These are phyloP conservation scores for Solanum phureja DNA, from an alignment of 257 asterid genomes.

Conservation along the genomic window DNA sequence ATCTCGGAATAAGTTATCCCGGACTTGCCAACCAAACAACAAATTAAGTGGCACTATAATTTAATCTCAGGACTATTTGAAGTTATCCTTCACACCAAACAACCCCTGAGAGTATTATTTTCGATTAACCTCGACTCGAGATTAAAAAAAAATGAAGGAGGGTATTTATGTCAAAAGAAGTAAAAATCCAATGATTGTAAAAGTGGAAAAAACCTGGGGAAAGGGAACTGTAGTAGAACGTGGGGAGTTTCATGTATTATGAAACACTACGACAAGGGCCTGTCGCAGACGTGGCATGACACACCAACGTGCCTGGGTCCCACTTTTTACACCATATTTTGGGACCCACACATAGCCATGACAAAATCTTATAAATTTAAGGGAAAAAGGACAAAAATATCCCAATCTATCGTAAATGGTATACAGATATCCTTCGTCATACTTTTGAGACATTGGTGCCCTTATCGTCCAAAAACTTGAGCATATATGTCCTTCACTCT, in stretches of 20 bases:
- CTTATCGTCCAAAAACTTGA: no score
- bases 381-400: not conserved
- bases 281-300: constrained; percentile 1
- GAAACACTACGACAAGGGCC: not conserved
- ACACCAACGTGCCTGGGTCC: not conserved
- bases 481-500: not conserved
- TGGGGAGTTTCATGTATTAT: not conserved
- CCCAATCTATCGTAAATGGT: no score
- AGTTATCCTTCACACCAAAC: no score
- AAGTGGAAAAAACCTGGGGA: not conserved
- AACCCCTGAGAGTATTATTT: not conserved
- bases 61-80: no score
- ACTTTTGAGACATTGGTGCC: not conserved
- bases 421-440: no score
- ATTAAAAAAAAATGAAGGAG: not conserved
- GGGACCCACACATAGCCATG: not conserved
- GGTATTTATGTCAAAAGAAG: not conserved
- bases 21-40: no score
- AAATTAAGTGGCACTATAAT: no score
- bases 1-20: no score
- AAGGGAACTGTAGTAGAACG: not conserved
- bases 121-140: not conserved
- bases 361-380: no score
- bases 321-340: not conserved
- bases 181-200: not conserved